phyloP scores from a whole-genome alignment of 2,329 filamentous ascomycete species.

The Botrytis aclada region DNA sequence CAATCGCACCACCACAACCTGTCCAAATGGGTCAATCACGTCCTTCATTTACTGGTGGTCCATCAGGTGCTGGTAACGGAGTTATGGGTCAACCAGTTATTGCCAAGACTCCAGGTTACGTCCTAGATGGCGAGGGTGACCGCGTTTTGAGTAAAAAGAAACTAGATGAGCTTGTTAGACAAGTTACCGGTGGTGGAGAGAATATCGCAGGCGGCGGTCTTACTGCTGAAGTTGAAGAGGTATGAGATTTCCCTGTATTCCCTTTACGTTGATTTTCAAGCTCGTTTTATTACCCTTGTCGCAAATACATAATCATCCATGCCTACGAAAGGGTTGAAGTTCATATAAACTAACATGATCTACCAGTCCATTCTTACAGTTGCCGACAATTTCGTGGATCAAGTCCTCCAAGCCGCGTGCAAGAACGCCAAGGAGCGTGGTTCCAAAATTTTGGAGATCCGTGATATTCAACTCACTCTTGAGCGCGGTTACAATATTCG shows the following conservation, averaged over 20 bases:
- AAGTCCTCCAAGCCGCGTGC: slow-evolving; percentile 81
- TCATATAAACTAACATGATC: slow-evolving; percentile 16
- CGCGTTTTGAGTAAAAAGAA: slow-evolving; percentile 97
- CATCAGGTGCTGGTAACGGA: slow-evolving; percentile 70
- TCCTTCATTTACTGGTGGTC: slow-evolving; percentile 79
- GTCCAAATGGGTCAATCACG: slow-evolving; percentile 69
- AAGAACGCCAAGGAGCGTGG: slow-evolving; percentile 90
- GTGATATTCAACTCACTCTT: slow-evolving; percentile 78
- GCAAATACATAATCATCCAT: too few relatives aligned
- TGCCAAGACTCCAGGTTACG: slow-evolving; percentile 75
- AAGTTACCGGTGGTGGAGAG: slow-evolving; percentile 79
- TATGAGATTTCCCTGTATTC: slow-evolving; percentile 44
- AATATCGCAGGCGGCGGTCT: slow-evolving; percentile 71
- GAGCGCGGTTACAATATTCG: slow-evolving; percentile 87
- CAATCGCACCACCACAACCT: slow-evolving; percentile 67
- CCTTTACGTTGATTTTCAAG: slow-evolving; percentile 3
- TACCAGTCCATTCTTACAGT: slow-evolving; percentile 77
- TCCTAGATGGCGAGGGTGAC: slow-evolving; percentile 87
- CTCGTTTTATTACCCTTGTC: neutral
- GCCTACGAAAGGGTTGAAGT: neutral
- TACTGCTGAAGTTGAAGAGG: slow-evolving; percentile 93
- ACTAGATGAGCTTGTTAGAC: slow-evolving; percentile 88
- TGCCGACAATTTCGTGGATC: slow-evolving; percentile 93
- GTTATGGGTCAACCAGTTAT: slow-evolving; percentile 87
- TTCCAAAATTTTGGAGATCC: slow-evolving; percentile 84